Evolutionary conservation across 2,329 filamentous ascomycete species (phyloP).

Genomic region (Bimuria novae-zelandiae): DNA sequence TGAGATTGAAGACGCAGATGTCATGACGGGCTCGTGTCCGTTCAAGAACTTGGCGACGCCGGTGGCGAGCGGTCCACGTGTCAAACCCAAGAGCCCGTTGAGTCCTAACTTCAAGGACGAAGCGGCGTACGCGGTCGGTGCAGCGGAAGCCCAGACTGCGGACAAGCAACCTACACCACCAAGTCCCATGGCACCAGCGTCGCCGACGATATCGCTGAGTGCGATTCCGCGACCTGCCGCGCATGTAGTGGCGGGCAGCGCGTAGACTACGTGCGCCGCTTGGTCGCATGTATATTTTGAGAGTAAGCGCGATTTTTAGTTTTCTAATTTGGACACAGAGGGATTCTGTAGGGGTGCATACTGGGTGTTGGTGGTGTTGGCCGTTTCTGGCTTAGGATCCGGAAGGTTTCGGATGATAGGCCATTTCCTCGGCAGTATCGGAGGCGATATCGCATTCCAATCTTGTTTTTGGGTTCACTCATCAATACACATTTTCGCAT

Average conservation of each 20-base stretch:
- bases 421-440: not conserved
- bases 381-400: not conserved
- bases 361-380: conserved; percentile 1
- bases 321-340: not conserved
- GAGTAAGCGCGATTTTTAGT: not conserved
- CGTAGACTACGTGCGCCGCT: conserved; percentile 13
- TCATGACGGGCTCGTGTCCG: conserved; percentile 31
- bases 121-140: not conserved
- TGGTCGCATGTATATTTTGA: too few species aligned
- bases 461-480: not conserved
- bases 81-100: conserved; percentile 10
- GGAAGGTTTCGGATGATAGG: conserved; percentile 1
- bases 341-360: not conserved
- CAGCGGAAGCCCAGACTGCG: conserved; percentile 9
- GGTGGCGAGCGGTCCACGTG: conserved; percentile 14
- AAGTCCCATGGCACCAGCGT: conserved; percentile 6
- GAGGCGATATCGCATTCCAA: not conserved
- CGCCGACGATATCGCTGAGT: conserved; percentile 9
- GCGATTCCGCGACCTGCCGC: conserved; percentile 20
- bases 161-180: conserved; percentile 16
- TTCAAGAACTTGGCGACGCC: conserved; percentile 32
- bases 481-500: too few species aligned
- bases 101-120: conserved; percentile 9
- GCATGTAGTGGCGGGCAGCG: conserved; percentile 16
- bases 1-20: conserved; percentile 32